Conservation (phyloP, 345 rosid species). For the Populus alba region DNA sequence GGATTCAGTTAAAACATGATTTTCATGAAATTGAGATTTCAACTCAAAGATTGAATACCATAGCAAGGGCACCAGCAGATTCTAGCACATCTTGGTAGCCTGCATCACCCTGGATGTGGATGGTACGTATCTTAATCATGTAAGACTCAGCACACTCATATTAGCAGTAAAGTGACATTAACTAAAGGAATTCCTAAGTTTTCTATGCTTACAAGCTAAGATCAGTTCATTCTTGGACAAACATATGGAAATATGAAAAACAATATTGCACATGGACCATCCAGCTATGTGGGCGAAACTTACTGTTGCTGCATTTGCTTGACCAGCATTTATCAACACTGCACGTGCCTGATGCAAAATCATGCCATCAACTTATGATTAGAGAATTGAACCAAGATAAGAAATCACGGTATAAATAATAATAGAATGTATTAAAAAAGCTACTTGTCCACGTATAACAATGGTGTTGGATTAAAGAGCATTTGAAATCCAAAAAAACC, state of each 20-base stretch:
- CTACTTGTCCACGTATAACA: background rate
- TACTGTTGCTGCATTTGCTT: slow-evolving; percentile 99
- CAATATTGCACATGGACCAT: slow-evolving; percentile 13
- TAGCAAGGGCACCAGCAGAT: slow-evolving; percentile 65
- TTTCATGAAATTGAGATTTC: background rate
- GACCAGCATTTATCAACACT: slow-evolving; percentile 93
- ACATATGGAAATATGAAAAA: background rate
- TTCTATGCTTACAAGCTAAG: background rate
- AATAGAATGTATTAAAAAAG: background rate
- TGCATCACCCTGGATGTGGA: slow-evolving; percentile 73
- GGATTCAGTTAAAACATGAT: slow-evolving; percentile 1
- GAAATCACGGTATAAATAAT: background rate
- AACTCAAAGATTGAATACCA: slow-evolving; percentile 31
- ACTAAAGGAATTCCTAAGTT: slow-evolving; percentile 1
- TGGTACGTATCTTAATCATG: slow-evolving; percentile 19
- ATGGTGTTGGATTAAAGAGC: background rate
- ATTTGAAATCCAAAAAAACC: background rate
- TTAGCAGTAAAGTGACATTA: background rate
- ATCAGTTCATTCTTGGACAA: background rate
- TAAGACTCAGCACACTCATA: background rate
- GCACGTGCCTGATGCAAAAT: slow-evolving; percentile 70
- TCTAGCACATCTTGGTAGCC: slow-evolving; percentile 85
- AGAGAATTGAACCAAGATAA: background rate
- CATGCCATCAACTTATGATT: background rate
- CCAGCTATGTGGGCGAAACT: slow-evolving; percentile 21